Conservation (phyloP, 2,329 filamentous ascomycete species). For the Rhynchosporium agropyri region DNA sequence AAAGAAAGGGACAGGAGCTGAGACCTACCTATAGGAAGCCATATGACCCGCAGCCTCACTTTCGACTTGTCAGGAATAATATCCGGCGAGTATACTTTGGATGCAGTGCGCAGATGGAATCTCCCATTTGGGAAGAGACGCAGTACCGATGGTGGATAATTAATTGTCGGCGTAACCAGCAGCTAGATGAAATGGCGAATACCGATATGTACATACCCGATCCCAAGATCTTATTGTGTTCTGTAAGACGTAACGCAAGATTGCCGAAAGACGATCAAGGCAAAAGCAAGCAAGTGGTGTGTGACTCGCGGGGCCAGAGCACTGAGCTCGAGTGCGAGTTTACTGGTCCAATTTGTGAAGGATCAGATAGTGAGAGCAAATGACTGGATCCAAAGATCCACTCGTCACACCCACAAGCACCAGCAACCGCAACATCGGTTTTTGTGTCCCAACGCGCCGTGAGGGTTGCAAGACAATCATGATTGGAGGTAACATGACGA, state of each 20-base stretch:
- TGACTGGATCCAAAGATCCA: conserved; percentile 1
- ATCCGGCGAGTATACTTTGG: conserved; percentile 2
- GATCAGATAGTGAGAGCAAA: neutral
- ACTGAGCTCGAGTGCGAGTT: conserved; percentile 10
- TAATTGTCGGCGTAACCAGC: conserved; percentile 17
- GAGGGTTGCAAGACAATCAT: neutral
- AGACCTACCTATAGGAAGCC: conserved; percentile 18
- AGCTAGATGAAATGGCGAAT: conserved; percentile 17
- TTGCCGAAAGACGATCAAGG: conserved; percentile 33
- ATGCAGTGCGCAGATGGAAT: conserved; percentile 2
- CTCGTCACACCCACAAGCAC: neutral
- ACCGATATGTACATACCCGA: conserved; percentile 27
- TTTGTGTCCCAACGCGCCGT: neutral
- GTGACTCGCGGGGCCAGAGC: conserved; percentile 9
- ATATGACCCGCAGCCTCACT: conserved; percentile 12
- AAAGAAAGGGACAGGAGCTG: conserved; percentile 1
- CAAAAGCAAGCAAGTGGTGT: conserved; percentile 18
- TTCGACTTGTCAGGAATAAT: conserved; percentile 12
- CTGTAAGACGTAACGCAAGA: conserved; percentile 28
- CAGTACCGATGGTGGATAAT: conserved; percentile 16
- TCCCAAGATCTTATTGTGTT: conserved; percentile 34
- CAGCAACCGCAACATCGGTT: conserved; percentile 3
- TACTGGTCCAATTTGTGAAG: conserved; percentile 3
- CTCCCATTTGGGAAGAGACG: conserved; percentile 6
- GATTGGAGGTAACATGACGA: neutral